Evolutionary conservation across 345 rosid species (phyloP), one percentile per base, ranked within the genome.

Genomic region (Isatis tinctoria): DNA sequence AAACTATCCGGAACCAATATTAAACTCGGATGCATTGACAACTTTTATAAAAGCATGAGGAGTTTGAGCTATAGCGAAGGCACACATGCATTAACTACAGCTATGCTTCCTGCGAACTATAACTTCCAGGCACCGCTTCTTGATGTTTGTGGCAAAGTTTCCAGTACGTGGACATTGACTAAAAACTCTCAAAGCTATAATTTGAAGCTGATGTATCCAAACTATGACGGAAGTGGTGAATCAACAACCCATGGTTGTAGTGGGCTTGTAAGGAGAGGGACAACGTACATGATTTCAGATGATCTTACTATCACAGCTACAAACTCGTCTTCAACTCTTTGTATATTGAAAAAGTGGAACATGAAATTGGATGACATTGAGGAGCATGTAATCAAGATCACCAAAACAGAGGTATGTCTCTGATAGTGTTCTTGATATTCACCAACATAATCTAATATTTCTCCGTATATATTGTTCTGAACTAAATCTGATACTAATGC

Each of bases 381-480:
- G 22, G 60, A 35, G 60, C 58, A 67, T 51, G 72, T 37, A 39
- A 67, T 67, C 30, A 52, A 37, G 37, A 67, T 67, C 24, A 10
- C 10, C 60, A 26, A 22, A 37, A 2, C n/a, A 35, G 51, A 67
- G 61, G 72, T 67, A 37, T 30, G 33, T 22, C 3, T 66, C 6
- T 22, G 33, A 18, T 52, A 10, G 3, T 2, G 2, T 16, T 44
- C 8, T 44, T 47, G 9, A 47, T 18, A 37, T 10, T 37, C 41
- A 37, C 41, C 41, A 37, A 48, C 4, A 39, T 18, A 18, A 1
- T 18, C 17, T 2, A 8, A 18, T 20, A 9, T 24, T 35, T 20
- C 16, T 45, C 2, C 0, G 7, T 27, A 26, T 5, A 24, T 52
- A 24, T 60, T 14, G 36, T 17, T 41, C 18, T 44, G 5, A 24